Conservation (phyloP, 2,329 filamentous ascomycete species). For the Chaetomium globosum region DNA sequence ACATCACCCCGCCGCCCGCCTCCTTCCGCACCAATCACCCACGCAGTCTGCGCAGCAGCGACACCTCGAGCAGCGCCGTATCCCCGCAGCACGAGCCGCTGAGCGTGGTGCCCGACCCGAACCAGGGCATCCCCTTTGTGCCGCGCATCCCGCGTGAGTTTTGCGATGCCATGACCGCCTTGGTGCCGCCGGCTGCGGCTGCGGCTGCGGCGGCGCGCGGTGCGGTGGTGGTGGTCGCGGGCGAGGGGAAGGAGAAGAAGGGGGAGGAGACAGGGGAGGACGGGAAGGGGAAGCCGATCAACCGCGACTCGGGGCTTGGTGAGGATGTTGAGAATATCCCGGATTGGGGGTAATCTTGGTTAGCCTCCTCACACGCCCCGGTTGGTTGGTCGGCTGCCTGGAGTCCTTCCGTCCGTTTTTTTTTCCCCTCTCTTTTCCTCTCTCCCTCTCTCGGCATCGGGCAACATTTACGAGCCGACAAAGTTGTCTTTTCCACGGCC, state of each 20-base stretch:
- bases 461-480: conserved; percentile 1
- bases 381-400: not conserved
- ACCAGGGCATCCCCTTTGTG: conserved; percentile 51
- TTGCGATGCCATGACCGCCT: conserved; percentile 16
- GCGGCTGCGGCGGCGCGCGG: not conserved
- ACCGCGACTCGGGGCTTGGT: conserved; percentile 28
- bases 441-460: not conserved
- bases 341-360: conserved; percentile 18
- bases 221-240: conserved; percentile 1
- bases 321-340: conserved; percentile 29
- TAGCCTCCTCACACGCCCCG: too few species aligned
- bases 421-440: not conserved
- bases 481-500: not conserved
- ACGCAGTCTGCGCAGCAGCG: conserved; percentile 18
- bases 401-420: too few species aligned
- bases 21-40: conserved; percentile 20
- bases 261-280: not conserved
- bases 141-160: conserved; percentile 46
- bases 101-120: conserved; percentile 50
- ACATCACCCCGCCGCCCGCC: conserved; percentile 18
- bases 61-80: conserved; percentile 43
- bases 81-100: conserved; percentile 38
- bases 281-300: conserved; percentile 9
- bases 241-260: conserved; percentile 5
- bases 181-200: conserved; percentile 16